Base-by-base conservation (phyloP, 2,329 filamentous ascomycete species). In the Xylariales sp. region DNA sequence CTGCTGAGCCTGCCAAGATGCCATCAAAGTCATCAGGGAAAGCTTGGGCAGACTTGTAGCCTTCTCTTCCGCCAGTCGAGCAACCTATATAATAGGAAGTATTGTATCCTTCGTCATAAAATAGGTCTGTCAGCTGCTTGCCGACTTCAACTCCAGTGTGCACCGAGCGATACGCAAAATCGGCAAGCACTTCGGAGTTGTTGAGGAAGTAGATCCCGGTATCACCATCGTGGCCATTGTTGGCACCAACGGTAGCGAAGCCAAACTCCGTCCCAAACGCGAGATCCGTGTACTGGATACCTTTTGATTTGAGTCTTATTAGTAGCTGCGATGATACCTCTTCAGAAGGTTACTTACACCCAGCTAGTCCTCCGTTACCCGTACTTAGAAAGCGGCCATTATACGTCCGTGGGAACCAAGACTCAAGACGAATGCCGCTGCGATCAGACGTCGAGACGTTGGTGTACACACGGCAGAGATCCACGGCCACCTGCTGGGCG, bases 51-150 rank as follows among this genome's bases (percentile, higher is more conserved):
- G 69, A 66, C 37, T 72, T 73, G 23, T 77, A 58, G 4, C 74
- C 78, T 58, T 81, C 74, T 0, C 77, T 63, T 1, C 78, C 77
- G 6, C 79, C 78, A 0, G 74, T 70, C 0, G 74, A 80, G 49
- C 78, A 81, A 6, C 78, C 78, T 3, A 70, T 50, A 43, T 71
- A 81, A 54, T 81, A 81, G 1, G 65, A 69, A 37, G 67, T 70
- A 1, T 56, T 52, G 1, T 61, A 52, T 0, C 19, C 4, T 4
- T 40, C 42, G 2, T 56, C 55, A 47, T 80, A 81, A 53, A 74
- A 76, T 1, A 55, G 49, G 12, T 66, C 48, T 2, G 64, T 60
- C 15, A 80, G 55, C 14, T 62, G 41, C 48, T 75, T 79, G 11
- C 67, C 71, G 2, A 69, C 47, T 0, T 65, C 60, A 0, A 72